Base-by-base conservation (phyloP, 495 filamentous ascomycete species). In the Aspergillus nanangensis region DNA sequence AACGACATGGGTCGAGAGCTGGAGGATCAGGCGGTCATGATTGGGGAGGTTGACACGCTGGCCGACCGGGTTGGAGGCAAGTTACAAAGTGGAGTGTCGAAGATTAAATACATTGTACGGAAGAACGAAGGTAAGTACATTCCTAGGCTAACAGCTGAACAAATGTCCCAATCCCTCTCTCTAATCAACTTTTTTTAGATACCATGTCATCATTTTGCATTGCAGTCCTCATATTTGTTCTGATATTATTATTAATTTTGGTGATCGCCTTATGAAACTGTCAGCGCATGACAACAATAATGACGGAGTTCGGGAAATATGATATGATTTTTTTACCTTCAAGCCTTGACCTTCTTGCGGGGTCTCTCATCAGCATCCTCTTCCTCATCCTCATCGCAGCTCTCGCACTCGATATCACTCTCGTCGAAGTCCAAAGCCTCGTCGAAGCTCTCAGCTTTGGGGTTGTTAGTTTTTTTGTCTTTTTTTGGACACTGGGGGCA, bases 1-100 rank as follows among this genome's bases (percentile, higher is more conserved):
- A 81, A 93, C 67, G 84, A 86, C 51, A 97, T 98, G 92, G 91
- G 91, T 7, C 71, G 92, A 43, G 93, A 98, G 67, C 70, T 98
- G 38, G 94, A 96, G 64, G 92, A 96, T 64, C 93, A 98, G 75
- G 76, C 71, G 17, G 84, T 87, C 58, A 71, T 88, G 67, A 72
- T 98, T 38, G 83, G 89, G 44, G 81, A 84, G 43, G 83, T 90
- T 40, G 90, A 96, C 70, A 77, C 71, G 4, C 60, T 95, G 48
- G 86, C 86, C 8, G 91, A 95, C 61, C 76, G 90, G 23, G 90
- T 97, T 1, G 89, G 89, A 8, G 87, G 87, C 10, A 84, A 93
- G 62, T 62, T 98, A 57, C 78, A 85, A 66, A 87, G 76, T 53
- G 93, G 94, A 4, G 81, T 96, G 71, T 84, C 88, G 65, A 90